A percentile compares a stretch with the other conserved stretches of the same genome.
Evolutionary conservation across 2,329 filamentous ascomycete species (phyloP).

Genomic region (Sporothrix curviconia): DNA sequence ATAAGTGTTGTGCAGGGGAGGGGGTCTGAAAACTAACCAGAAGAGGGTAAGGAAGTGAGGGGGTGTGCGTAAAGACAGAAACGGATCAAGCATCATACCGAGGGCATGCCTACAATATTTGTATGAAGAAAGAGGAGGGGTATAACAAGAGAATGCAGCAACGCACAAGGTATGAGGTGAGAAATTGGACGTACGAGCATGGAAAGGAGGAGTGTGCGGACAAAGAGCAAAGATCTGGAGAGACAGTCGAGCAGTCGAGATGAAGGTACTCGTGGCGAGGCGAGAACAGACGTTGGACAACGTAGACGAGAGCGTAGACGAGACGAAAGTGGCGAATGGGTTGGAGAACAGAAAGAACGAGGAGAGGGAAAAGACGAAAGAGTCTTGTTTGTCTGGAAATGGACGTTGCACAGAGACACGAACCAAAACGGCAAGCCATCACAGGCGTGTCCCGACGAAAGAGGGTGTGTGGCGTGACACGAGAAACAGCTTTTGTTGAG

Average conservation of each 20-base stretch:
- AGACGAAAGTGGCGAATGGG: neutral
- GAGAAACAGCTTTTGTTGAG: too few relatives aligned
- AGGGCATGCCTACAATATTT: neutral
- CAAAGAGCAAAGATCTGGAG: neutral
- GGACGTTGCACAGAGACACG: neutral
- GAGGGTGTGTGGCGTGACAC: neutral
- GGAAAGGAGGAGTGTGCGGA: too few relatives aligned
- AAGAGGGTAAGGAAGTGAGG: conserved; percentile 1
- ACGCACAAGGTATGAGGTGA: neutral
- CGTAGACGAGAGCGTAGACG: too few relatives aligned
- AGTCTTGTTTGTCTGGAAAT: neutral
- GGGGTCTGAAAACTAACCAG: neutral
- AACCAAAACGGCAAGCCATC: neutral
- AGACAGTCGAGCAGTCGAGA: neutral
- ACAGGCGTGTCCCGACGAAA: conserved; percentile 6
- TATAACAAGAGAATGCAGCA: neutral
- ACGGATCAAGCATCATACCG: too few relatives aligned
- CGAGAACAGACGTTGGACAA: neutral
- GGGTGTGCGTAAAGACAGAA: neutral
- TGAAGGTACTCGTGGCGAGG: neutral
- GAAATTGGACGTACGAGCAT: neutral
- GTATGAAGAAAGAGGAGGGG: neutral
- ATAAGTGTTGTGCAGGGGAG: conserved; percentile 2
- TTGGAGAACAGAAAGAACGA: neutral
- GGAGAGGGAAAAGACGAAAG: too few relatives aligned